Conservation (phyloP, 495 filamentous ascomycete genomes). For the Daldinia concentrica region DNA sequence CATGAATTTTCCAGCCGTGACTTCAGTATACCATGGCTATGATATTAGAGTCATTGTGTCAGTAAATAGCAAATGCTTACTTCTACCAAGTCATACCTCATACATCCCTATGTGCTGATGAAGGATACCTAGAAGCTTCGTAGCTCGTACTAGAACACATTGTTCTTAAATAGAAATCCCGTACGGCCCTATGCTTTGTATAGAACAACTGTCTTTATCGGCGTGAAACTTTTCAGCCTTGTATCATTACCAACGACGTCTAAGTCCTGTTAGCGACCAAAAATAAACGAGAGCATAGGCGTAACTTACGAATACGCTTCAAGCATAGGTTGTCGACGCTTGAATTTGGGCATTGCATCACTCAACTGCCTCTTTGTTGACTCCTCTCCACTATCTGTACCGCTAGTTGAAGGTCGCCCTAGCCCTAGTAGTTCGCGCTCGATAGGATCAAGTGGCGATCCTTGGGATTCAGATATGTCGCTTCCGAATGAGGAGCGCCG, state of each 20-base stretch:
- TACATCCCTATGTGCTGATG: background rate
- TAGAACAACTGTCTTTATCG: background rate
- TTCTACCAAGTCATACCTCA: background rate
- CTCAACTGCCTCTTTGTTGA: slow-evolving; percentile 40
- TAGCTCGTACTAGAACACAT: background rate
- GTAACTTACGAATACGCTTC: slow-evolving; percentile 55
- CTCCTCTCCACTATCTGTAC: slow-evolving; percentile 24
- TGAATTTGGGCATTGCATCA: slow-evolving; percentile 32
- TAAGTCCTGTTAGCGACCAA: slow-evolving; percentile 26
- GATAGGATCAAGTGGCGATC: slow-evolving; percentile 38
- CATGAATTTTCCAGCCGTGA: background rate
- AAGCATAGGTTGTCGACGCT: slow-evolving; percentile 49
- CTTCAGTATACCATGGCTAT: background rate
- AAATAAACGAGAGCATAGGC: background rate
- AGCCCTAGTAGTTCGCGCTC: slow-evolving; percentile 40
- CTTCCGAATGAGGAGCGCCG: slow-evolving; percentile 41
- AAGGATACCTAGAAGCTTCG: background rate
- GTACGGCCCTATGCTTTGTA: background rate
- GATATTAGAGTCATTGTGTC: background rate
- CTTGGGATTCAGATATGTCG: slow-evolving; percentile 19
- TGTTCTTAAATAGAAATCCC: background rate
- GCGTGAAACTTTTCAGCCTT: background rate
- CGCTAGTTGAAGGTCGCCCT: slow-evolving; percentile 23
- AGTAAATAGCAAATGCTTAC: background rate
- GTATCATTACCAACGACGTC: slow-evolving; percentile 45